Evolutionary conservation across 2,329 filamentous ascomycete species (phyloP).

Genomic region (Clarireedia homoeocarpa): DNA sequence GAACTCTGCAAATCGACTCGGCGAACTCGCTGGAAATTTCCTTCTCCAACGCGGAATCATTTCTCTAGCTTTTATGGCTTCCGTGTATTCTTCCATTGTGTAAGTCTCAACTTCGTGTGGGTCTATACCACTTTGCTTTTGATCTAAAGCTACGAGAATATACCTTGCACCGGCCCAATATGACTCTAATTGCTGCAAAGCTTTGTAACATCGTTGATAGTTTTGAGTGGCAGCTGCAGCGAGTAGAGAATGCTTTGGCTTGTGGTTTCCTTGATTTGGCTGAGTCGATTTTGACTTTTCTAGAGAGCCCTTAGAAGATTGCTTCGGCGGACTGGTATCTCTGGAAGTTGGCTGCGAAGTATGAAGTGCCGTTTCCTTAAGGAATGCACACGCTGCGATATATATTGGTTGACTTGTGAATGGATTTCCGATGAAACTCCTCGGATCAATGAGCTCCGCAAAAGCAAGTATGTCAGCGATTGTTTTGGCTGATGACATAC

Average conservation of each 20-base stretch:
- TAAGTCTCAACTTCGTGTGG: slow-evolving; percentile 46
- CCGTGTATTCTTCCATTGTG: slow-evolving; percentile 59
- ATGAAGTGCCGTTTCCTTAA: slow-evolving; percentile 71
- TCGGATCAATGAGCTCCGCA: slow-evolving; percentile 76
- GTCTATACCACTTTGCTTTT: slow-evolving; percentile 82
- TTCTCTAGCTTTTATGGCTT: slow-evolving; percentile 54
- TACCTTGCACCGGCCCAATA: slow-evolving; percentile 87
- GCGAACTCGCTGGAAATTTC: slow-evolving; percentile 19
- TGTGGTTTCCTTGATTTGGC: slow-evolving; percentile 23
- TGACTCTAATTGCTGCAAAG: slow-evolving; percentile 67
- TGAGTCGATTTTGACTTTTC: slow-evolving; percentile 15
- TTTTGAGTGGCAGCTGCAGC: slow-evolving; percentile 79
- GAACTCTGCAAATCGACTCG: slow-evolving; percentile 21
- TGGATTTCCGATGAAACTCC: slow-evolving; percentile 79
- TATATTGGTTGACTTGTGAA: slow-evolving; percentile 90
- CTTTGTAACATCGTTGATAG: slow-evolving; percentile 81
- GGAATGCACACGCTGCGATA: slow-evolving; percentile 80
- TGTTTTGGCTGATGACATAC: slow-evolving; percentile 58
- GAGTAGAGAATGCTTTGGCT: slow-evolving; percentile 61
- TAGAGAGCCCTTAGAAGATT: background rate
- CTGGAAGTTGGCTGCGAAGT: slow-evolving; percentile 58
- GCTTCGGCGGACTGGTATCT: slow-evolving; percentile 31
- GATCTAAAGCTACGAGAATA: slow-evolving; percentile 77
- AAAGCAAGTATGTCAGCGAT: slow-evolving; percentile 85
- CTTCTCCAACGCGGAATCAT: slow-evolving; percentile 32